Evolutionary conservation across 192 early-diverging fungal species (phyloP).

Genomic region (Umbelopsis sp.): DNA sequence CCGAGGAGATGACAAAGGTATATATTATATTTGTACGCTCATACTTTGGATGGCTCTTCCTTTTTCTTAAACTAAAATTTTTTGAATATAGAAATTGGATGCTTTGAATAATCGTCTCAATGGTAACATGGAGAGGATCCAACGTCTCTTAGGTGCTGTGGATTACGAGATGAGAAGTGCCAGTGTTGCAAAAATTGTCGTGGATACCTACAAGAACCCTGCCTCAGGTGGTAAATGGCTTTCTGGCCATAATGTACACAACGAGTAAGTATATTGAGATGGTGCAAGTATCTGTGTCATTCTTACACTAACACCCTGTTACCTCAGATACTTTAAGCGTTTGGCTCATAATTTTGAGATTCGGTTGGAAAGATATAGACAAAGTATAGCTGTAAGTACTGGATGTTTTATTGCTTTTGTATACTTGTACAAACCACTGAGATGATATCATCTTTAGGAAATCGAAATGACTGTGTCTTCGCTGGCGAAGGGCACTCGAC

Average conservation of each 20-base stretch:
- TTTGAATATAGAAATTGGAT: conserved; percentile 28
- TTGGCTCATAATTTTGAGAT: conserved; percentile 20
- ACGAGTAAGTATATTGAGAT: conserved; percentile 24
- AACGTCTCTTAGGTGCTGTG: conserved; percentile 21
- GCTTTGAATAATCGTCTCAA: conserved; percentile 20
- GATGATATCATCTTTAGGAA: conserved; percentile 21
- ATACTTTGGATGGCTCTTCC: neutral
- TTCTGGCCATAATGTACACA: conserved; percentile 28
- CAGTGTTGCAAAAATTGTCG: conserved; percentile 20
- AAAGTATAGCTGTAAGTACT: conserved; percentile 21
- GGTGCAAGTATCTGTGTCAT: neutral
- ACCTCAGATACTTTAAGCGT: conserved; percentile 27
- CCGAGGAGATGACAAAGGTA: conserved; percentile 28
- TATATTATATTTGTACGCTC: neutral
- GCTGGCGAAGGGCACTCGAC: conserved; percentile 19
- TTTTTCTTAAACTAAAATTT: neutral
- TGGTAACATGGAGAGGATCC: conserved; percentile 15
- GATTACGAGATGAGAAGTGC: conserved; percentile 29
- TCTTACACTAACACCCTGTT: neutral
- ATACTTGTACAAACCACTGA: no score
- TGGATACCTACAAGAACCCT: conserved; percentile 28
- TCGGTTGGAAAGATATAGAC: conserved; percentile 35
- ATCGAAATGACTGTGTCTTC: conserved; percentile 31
- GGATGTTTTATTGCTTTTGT: no score
- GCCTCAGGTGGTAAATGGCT: conserved; percentile 25